These are phyloP conservation scores for Phaeomoniella chlamydospora DNA, from an alignment of 2,329 filamentous ascomycete genomes.

Conservation along the genomic window DNA sequence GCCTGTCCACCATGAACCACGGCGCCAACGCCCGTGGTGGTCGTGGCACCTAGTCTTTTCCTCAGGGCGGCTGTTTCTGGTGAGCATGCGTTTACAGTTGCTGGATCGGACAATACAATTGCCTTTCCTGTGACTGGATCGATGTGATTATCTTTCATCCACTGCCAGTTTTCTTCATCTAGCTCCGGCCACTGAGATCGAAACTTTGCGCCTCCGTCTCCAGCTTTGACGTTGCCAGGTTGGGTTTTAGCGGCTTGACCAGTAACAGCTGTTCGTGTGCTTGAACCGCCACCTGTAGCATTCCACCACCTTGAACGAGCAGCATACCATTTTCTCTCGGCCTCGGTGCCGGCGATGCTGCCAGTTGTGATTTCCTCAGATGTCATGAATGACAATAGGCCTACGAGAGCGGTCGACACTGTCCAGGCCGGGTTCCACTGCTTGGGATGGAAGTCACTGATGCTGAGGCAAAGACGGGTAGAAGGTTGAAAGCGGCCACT, in stretches of 20 bases:
- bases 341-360: conserved; percentile 60
- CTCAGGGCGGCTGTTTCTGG: conserved; percentile 49
- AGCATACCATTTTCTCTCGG: conserved; percentile 67
- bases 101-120: conserved; percentile 37
- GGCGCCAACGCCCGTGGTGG: conserved; percentile 37
- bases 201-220: conserved; percentile 87
- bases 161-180: conserved; percentile 78
- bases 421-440: conserved; percentile 98
- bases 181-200: conserved; percentile 77
- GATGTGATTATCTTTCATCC: conserved; percentile 74
- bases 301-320: conserved; percentile 88
- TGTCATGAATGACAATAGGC: conserved; percentile 93
- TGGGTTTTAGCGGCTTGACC: conserved; percentile 35
- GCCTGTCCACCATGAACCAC: conserved; percentile 70
- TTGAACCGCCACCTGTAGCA: conserved; percentile 73
- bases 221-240: conserved; percentile 60
- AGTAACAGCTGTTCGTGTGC: conserved; percentile 31
- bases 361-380: conserved; percentile 98
- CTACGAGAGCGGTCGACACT: conserved; percentile 89
- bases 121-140: conserved; percentile 58
- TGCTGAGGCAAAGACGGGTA: conserved; percentile 82
- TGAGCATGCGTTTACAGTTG: conserved; percentile 41
- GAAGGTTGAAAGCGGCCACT: conserved; percentile 90
- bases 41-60: conserved; percentile 45
- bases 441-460: conserved; percentile 95